Percentiles rank a stretch among this genome's conserved stretches.
These are phyloP conservation scores for Rhodotorula graminis DNA, from an alignment of 768 basidiomycete species.

Conservation along the genomic window DNA sequence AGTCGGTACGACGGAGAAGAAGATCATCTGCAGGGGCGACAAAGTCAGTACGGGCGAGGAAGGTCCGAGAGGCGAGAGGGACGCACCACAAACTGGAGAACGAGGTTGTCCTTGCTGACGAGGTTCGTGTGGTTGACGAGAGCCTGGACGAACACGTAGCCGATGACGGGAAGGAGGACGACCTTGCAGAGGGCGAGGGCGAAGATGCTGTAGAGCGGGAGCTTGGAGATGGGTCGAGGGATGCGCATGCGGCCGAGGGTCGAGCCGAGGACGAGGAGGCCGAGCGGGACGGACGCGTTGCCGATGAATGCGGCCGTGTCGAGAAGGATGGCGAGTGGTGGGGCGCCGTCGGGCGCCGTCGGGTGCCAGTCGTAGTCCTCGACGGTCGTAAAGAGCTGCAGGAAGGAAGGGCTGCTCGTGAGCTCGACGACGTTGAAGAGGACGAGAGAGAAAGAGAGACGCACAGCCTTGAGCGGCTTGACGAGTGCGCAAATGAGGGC, in stretches of 20 bases:
- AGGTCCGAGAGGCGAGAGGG: neutral
- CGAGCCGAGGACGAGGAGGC: conserved; percentile 61
- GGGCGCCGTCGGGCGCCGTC: conserved; percentile 61
- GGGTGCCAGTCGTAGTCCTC: conserved; percentile 40
- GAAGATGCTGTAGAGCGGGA: conserved; percentile 57
- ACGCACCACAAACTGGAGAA: conserved; percentile 60
- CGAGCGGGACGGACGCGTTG: conserved; percentile 60
- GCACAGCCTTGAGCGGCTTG: conserved; percentile 48
- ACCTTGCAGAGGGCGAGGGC: conserved; percentile 58
- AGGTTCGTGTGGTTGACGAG: conserved; percentile 52
- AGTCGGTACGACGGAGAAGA: conserved; percentile 9
- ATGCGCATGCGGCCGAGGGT: conserved; percentile 51
- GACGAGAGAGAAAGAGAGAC: neutral
- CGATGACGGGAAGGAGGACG: conserved; percentile 60
- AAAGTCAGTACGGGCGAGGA: no score
- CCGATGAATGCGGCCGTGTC: conserved; percentile 61
- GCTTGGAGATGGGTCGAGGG: conserved; percentile 32
- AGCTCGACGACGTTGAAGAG: no score
- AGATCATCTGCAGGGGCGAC: neutral
- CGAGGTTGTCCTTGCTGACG: conserved; percentile 56
- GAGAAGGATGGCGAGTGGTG: conserved; percentile 59
- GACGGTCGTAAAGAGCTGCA: conserved; percentile 4
- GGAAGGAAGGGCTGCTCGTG: accelerated
- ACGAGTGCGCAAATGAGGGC: conserved; percentile 59
- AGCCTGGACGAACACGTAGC: conserved; percentile 57